These are phyloP conservation scores for Casuarina equisetifolia DNA, from an alignment of 306 rosid genomes.

Conservation along the genomic window DNA sequence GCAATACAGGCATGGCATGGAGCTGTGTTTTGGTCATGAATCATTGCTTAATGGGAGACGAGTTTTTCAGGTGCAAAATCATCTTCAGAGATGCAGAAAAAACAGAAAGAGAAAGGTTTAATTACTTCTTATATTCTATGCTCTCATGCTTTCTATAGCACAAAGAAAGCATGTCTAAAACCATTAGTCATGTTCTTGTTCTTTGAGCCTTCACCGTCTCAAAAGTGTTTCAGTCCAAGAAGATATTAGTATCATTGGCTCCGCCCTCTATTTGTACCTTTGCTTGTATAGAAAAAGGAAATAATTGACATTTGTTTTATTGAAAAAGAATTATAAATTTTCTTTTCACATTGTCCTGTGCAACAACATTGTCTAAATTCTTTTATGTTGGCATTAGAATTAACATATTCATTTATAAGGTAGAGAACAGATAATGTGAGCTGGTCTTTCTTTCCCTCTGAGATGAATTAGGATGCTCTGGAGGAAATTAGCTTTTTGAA, in stretches of 20 bases:
- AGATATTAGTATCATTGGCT: not conserved
- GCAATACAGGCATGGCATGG: constrained; percentile 55
- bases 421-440: not conserved
- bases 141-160: not conserved
- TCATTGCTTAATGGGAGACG: constrained; percentile 48
- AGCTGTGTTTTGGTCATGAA: constrained; percentile 45
- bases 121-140: constrained; percentile 11
- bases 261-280: not conserved
- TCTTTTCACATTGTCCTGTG: not conserved
- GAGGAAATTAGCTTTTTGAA: not conserved
- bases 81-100: constrained; percentile 39
- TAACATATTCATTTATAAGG: not conserved
- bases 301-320: not conserved
- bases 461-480: not conserved
- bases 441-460: not conserved
- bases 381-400: not conserved
- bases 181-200: not conserved
- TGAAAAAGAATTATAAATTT: not conserved
- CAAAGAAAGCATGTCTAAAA: not conserved
- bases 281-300: not conserved
- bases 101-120: constrained; percentile 54
- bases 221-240: not conserved
- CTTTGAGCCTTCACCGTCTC: not conserved
- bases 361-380: not conserved
- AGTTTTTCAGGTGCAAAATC: constrained; percentile 51